Base-by-base conservation (phyloP, 305 asterid species). In the Fraxinus xanthoxyloides region DNA sequence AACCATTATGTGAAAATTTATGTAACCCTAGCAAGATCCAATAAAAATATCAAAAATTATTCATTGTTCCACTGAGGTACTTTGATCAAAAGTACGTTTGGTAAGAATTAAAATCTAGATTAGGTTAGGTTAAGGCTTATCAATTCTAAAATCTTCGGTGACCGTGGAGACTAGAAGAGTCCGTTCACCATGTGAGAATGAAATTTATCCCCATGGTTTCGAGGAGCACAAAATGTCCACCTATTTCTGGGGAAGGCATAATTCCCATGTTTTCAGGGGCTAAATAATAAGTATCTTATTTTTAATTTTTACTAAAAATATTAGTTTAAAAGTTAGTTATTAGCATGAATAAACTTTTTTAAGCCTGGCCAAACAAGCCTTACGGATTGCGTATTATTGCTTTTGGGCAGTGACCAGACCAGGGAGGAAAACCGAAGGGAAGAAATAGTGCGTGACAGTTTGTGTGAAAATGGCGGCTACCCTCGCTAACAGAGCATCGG, bases 381-480 rank as follows among this genome's bases (percentile, higher is more conserved):
- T 51, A 1, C 23, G 3, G 7, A 51, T n/a, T 4, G 63, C 21
- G 63, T 5, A 54, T 54, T 5, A 54, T 54, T 19, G 69, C 23
- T 59, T 19, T 59, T 59, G 69, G 24, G 69, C 69, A 59, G 15
- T 21, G 30, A 19, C 30, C 69, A 21, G 4, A 21, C 3, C 69
- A 19, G 12, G 10, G 65, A 56, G 65, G 65, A 56, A 56, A 56
- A 19, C 10, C 12, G 26, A 61, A 23, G 32, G 36, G 40, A 30
- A 30, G 38, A 10, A 28, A 5, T 3, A 28, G 36, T 1, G 63
- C 63, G 32, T 9, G 72, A 24, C 7, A 23, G 74, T 26, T 15
- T 15, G 43, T 69, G 75, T 31, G 40, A 70, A 82, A 89, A 94
- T 95, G 98, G 97, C 97, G 85, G 89, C 77, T 75, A 82, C 84